Conservation (phyloP, 495 filamentous ascomycete species). For the Hyphodiscus hymeniophilus region DNA sequence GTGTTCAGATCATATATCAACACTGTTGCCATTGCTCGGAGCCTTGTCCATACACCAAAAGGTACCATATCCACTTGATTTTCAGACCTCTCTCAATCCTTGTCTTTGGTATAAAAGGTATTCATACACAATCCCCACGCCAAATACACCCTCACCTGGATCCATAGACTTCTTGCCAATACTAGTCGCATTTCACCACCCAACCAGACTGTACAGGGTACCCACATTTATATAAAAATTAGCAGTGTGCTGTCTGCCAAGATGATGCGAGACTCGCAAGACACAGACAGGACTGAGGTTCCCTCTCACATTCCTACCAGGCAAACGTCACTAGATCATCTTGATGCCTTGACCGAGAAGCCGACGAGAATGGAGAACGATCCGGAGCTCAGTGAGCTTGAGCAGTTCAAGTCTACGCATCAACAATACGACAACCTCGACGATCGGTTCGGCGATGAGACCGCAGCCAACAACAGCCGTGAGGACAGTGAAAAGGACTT, state of each 20-base stretch:
- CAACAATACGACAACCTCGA: slow-evolving; percentile 8
- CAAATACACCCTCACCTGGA: too few relatives aligned
- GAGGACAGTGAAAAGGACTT: slow-evolving; percentile 7
- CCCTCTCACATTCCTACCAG: slow-evolving; percentile 3
- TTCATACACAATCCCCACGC: too few relatives aligned
- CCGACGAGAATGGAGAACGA: slow-evolving; percentile 5
- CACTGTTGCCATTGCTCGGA: too few relatives aligned
- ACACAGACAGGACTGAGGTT: slow-evolving; percentile 15
- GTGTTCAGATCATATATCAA: too few relatives aligned
- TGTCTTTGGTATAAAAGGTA: too few relatives aligned
- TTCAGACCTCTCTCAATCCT: too few relatives aligned
- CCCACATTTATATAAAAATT: too few relatives aligned
- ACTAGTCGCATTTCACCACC: too few relatives aligned
- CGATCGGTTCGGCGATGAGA: background rate
- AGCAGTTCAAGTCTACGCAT: background rate
- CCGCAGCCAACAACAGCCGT: background rate
- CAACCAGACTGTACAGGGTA: too few relatives aligned
- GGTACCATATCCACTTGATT: too few relatives aligned
- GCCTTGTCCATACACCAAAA: too few relatives aligned
- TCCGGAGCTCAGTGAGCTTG: background rate
- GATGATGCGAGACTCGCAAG: slow-evolving; percentile 11
- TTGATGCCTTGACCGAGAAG: slow-evolving; percentile 12
- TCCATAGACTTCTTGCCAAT: too few relatives aligned
- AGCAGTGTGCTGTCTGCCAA: background rate
- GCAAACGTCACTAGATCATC: background rate